Evolutionary conservation across 352 stramenopile genomes (phyloP).

Genomic region (Globisporangium apiculatum): DNA sequence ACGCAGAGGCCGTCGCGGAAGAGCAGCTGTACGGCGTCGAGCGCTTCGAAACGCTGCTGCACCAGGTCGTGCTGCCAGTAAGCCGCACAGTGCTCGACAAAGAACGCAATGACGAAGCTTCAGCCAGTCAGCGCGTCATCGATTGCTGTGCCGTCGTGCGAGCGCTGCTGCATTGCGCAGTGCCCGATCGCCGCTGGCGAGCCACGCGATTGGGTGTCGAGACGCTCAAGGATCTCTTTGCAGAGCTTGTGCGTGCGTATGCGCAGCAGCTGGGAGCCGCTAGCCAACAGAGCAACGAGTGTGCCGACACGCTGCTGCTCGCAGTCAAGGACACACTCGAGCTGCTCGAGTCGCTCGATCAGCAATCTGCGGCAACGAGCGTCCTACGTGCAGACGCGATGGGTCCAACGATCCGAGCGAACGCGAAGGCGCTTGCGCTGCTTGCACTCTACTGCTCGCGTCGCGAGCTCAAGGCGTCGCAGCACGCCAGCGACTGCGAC

Average conservation of each 20-base stretch:
- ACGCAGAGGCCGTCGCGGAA: not conserved
- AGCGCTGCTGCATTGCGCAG: constrained; percentile 3
- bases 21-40: constrained; percentile 11
- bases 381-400: constrained; percentile 1
- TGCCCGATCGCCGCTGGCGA: not conserved
- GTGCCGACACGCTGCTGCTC: constrained; percentile 25
- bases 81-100: not conserved
- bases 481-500: not conserved
- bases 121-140: not conserved
- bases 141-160: constrained; percentile 7
- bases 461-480: not conserved
- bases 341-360: not conserved
- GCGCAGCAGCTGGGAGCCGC: not conserved
- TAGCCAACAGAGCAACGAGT: constrained; percentile 1
- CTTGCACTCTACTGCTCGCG: not conserved
- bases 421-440: constrained; percentile 2
- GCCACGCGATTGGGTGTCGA: not conserved
- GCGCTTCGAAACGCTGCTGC: not conserved
- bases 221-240: constrained; percentile 8
- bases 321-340: constrained; percentile 22
- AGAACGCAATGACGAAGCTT: not conserved
- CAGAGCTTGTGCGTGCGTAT: constrained; percentile 5
- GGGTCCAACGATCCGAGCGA: not conserved
- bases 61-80: not conserved
- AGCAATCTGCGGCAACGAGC: not conserved